A percentile compares a stretch with the other conserved stretches of the same genome.
Conservation (phyloP, 2,329 filamentous ascomycete genomes). For the Fusarium sp. region DNA sequence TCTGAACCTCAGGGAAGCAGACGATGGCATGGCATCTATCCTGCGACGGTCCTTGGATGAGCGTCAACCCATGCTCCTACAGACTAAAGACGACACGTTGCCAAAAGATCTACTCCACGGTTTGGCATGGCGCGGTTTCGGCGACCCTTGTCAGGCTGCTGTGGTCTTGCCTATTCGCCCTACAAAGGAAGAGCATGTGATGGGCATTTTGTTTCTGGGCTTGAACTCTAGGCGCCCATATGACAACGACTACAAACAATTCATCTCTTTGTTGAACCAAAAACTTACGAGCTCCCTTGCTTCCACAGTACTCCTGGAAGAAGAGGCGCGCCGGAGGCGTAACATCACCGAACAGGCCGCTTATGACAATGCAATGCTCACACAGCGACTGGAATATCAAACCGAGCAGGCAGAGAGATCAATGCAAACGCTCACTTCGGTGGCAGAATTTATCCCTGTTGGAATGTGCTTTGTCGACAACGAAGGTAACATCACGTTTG, state of each 20-base stretch:
- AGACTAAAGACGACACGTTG: slow-evolving; percentile 63
- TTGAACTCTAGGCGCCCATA: slow-evolving; percentile 78
- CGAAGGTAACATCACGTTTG: slow-evolving; percentile 73
- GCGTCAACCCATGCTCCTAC: slow-evolving; percentile 55
- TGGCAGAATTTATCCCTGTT: slow-evolving; percentile 79
- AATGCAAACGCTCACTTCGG: slow-evolving; percentile 73
- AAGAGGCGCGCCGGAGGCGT: slow-evolving; percentile 71
- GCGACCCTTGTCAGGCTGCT: slow-evolving; percentile 71
- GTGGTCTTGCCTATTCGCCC: slow-evolving; percentile 77
- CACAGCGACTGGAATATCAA: slow-evolving; percentile 70
- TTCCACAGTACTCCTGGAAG: slow-evolving; percentile 76
- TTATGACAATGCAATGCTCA: slow-evolving; percentile 73
- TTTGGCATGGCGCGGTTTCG: slow-evolving; percentile 71
- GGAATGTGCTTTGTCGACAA: slow-evolving; percentile 78
- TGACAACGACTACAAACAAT: slow-evolving; percentile 78
- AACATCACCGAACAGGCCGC: slow-evolving; percentile 67
- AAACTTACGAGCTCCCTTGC: slow-evolving; percentile 75
- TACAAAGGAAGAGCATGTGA: slow-evolving; percentile 71
- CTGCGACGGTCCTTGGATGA: slow-evolving; percentile 55
- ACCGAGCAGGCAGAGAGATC: slow-evolving; percentile 63
- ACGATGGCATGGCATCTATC: slow-evolving; percentile 53
- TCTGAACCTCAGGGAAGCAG: slow-evolving; percentile 52
- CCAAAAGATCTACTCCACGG: slow-evolving; percentile 68
- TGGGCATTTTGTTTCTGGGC: slow-evolving; percentile 76
- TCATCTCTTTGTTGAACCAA: slow-evolving; percentile 65